Base-by-base conservation (phyloP, 2,329 filamentous ascomycete genomes). In the Fusarium nodosum region DNA sequence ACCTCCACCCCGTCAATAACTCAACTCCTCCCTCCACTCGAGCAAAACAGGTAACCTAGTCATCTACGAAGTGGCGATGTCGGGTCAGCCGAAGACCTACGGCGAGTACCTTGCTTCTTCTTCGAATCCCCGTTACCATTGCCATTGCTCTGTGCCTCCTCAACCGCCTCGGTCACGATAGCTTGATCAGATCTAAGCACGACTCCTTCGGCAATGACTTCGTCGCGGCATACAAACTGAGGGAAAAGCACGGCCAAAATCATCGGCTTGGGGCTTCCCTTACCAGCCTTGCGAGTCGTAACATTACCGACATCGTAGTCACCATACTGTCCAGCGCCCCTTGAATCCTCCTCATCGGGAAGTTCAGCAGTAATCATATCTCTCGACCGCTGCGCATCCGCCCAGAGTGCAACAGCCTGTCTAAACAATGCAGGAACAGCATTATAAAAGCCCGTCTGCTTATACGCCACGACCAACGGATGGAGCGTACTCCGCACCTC, bases 361-460 rank as follows among this genome's bases (percentile, higher is more conserved):
- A 66, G 31, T 28, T 75, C 70, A 11, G 73, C 73, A 8, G 51
- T 52, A 12, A 77, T 71, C 54, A 74, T 72, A n/a, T 75, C 70
- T 7, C 68, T 63, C 9, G 73, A 72, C 6, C 67, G 67, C 67
- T 76, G 75, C n/a, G 69, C 64, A 10, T 71, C 64, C 0, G 53
- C 61, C 75, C 75, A 77, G 5, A 77, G 33, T 12, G 45, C 22
- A 45, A 72, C 65, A 10, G 73, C 75, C 22, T 75, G 72, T 44
- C 66, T 66, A 28, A 77, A 74, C 22, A 77, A 56, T 12, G 36
- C 30, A 0, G 72, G 69, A 4, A 76, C 71, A 16, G 71, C 69
- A 20, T 69, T 69, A 15, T 61, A 73, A 38, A 75, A 76, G 8
- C 72, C 71, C 2, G 68, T 63, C 33, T 74, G 74, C 9, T 75